Evolutionary conservation across 345 rosid species (phyloP).

Genomic region (Euphorbia pulcherrima): DNA sequence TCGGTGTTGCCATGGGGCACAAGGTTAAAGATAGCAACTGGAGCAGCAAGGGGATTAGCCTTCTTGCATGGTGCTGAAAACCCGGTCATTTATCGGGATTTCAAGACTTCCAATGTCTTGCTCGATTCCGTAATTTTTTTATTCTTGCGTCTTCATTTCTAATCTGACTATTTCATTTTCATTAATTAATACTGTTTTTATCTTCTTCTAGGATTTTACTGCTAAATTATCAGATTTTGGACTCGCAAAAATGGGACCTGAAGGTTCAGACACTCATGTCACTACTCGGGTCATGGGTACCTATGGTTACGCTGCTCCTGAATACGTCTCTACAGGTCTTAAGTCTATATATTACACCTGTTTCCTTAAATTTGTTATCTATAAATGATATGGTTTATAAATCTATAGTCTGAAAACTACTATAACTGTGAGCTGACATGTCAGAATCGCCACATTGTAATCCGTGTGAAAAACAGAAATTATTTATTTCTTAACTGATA

Average conservation of each 20-base stretch:
- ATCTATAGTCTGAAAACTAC: too few relatives aligned
- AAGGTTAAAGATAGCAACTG: constrained; percentile 71
- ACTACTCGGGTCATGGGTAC: constrained; percentile 97
- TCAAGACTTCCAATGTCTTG: constrained; percentile 86
- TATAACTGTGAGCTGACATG: too few relatives aligned
- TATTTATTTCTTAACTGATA: background rate
- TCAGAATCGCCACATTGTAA: too few relatives aligned
- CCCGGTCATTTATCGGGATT: constrained; percentile 87
- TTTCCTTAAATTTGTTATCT: background rate
- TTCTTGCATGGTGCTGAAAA: constrained; percentile 81
- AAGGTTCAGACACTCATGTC: constrained; percentile 88
- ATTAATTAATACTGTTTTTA: too few relatives aligned
- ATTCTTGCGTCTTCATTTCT: background rate
- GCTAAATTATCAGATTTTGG: constrained; percentile 90
- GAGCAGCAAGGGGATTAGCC: constrained; percentile 89
- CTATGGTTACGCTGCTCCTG: constrained; percentile 92
- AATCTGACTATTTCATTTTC: background rate
- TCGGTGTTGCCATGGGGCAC: constrained; percentile 83
- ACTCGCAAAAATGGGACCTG: constrained; percentile 91
- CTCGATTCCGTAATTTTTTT: constrained; percentile 58
- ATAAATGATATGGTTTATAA: too few relatives aligned
- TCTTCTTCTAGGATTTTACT: constrained; percentile 57
- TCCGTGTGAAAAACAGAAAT: too few relatives aligned
- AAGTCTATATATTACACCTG: background rate
- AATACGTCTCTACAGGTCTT: constrained; percentile 84